A percentile compares a stretch with the other conserved stretches of the same genome.
phyloP scores from a whole-genome alignment of 257 asterid species.

The Fraxinus quadrangulata region DNA sequence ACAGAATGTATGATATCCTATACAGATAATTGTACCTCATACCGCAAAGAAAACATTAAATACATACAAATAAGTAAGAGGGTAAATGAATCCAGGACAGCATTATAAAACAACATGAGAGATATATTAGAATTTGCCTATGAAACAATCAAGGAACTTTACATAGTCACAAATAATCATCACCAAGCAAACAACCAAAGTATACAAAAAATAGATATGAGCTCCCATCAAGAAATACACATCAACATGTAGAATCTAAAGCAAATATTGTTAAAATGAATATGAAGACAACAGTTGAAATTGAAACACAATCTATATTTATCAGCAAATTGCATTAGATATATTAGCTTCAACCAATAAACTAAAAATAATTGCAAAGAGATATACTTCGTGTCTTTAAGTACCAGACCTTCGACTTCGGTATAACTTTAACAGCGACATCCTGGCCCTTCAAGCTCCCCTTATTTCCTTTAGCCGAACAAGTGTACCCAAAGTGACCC shows the following conservation, averaged over 20 bases:
- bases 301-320: not conserved
- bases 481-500: constrained; percentile 95
- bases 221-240: not conserved
- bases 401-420: constrained; percentile 68
- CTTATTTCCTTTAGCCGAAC: constrained; percentile 75
- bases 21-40: not conserved
- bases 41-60: not conserved
- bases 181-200: not conserved
- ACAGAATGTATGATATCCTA: not conserved
- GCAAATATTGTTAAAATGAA: not conserved
- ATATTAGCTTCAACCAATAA: not conserved
- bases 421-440: constrained; percentile 90
- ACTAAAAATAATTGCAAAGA: not conserved
- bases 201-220: not conserved
- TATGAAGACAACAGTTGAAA: not conserved
- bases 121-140: not conserved
- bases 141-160: not conserved
- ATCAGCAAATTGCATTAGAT: not conserved
- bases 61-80: not conserved
- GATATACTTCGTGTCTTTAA: not conserved
- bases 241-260: not conserved
- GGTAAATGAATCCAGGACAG: not conserved
- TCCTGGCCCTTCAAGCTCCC: constrained; percentile 88
- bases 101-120: not conserved
- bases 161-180: not conserved